These are phyloP conservation scores for Chimonanthus praecox DNA, from an alignment of 164 flowering plant species.

Conservation along the genomic window DNA sequence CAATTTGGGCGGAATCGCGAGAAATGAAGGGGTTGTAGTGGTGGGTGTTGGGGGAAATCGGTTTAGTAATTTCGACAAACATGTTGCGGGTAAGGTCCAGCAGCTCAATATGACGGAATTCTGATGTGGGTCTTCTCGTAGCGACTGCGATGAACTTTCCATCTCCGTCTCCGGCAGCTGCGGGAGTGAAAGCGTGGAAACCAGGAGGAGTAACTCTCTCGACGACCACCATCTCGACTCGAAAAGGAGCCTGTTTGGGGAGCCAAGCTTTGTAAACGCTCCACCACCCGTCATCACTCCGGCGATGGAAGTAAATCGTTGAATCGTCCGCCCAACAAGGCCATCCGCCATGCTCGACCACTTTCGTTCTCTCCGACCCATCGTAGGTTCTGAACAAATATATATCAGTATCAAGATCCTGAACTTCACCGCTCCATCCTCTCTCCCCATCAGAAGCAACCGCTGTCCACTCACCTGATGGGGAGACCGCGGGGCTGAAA, in stretches of 20 bases:
- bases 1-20: constrained; percentile 47
- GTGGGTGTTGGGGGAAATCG: constrained; percentile 52
- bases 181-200: constrained; percentile 86
- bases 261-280: constrained; percentile 59
- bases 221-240: constrained; percentile 30
- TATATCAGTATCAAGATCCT: constrained; percentile 65
- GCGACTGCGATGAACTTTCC: constrained; percentile 61
- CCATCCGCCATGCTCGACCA: constrained; percentile 87
- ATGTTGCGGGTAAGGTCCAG: constrained; percentile 34
- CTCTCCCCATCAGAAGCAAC: constrained; percentile 69
- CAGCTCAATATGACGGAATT: constrained; percentile 73
- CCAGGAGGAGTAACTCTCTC: constrained; percentile 85
- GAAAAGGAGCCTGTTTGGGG: constrained; percentile 16
- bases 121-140: constrained; percentile 61
- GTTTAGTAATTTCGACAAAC: constrained; percentile 54
- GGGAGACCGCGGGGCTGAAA: constrained; percentile 83
- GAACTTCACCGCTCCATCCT: constrained; percentile 78
- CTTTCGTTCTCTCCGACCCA: constrained; percentile 54
- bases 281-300: constrained; percentile 72
- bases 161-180: constrained; percentile 49
- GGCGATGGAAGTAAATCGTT: constrained; percentile 67
- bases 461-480: constrained; percentile 75
- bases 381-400: constrained; percentile 60
- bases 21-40: constrained; percentile 83
- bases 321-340: constrained; percentile 79